These are phyloP conservation scores for Scheffersomyces lignicola DNA, from an alignment of 1,139 yeast genomes.

Conservation along the genomic window DNA sequence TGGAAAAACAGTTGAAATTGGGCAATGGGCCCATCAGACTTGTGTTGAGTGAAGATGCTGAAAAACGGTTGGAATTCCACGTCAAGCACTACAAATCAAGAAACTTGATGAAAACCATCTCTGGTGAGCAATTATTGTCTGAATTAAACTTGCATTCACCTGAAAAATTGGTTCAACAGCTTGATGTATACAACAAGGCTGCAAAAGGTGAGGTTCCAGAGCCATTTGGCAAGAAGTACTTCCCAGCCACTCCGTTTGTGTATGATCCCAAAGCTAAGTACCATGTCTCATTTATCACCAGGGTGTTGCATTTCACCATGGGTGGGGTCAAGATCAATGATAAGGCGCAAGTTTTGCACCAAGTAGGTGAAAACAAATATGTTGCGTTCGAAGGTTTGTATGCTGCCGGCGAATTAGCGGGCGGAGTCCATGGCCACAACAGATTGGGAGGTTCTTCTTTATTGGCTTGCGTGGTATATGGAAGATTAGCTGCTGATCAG, in stretches of 20 bases:
- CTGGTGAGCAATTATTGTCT: slow-evolving; percentile 49
- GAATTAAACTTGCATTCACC: slow-evolving; percentile 38
- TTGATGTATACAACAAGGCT: slow-evolving; percentile 45
- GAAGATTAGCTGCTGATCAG: slow-evolving; percentile 61
- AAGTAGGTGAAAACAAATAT: slow-evolving; percentile 20
- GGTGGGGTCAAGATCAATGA: slow-evolving; percentile 76
- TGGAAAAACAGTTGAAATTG: slow-evolving; percentile 44
- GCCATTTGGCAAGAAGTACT: slow-evolving; percentile 50
- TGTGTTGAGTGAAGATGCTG: slow-evolving; percentile 45
- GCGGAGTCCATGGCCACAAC: slow-evolving; percentile 80
- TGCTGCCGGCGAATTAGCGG: slow-evolving; percentile 82
- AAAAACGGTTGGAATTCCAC: slow-evolving; percentile 51
- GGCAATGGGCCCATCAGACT: slow-evolving; percentile 55
- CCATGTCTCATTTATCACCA: slow-evolving; percentile 60
- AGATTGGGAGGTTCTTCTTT: slow-evolving; percentile 77
- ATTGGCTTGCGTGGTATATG: slow-evolving; percentile 80
- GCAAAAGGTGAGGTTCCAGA: slow-evolving; percentile 46
- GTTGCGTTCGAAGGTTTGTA: slow-evolving; percentile 57
- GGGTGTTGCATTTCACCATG: slow-evolving; percentile 85
- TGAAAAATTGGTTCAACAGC: slow-evolving; percentile 32
- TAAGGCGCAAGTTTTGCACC: slow-evolving; percentile 53
- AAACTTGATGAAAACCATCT: slow-evolving; percentile 56
- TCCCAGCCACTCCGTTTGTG: slow-evolving; percentile 50
- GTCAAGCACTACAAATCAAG: slow-evolving; percentile 67
- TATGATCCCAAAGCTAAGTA: slow-evolving; percentile 28